These are phyloP conservation scores for Colletotrichum lini DNA, from an alignment of 2,329 filamentous ascomycete species.

Conservation along the genomic window DNA sequence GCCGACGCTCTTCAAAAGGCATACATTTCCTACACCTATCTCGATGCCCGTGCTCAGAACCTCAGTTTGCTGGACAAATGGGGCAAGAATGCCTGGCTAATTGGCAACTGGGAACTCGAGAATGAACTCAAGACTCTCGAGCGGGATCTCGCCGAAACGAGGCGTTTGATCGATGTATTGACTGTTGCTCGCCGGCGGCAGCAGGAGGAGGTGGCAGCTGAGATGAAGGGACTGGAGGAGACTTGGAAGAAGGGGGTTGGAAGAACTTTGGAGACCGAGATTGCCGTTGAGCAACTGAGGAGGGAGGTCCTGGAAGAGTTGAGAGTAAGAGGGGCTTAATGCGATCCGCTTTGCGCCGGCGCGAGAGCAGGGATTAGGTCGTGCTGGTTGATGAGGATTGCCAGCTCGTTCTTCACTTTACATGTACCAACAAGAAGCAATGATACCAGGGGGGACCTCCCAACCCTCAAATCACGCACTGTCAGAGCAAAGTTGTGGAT, in stretches of 20 bases:
- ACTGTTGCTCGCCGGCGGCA: slow-evolving; percentile 77
- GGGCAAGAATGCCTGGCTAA: slow-evolving; percentile 93
- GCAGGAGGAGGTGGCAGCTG: slow-evolving; percentile 80
- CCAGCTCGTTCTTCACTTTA: neutral
- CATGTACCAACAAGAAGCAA: slow-evolving; percentile 21
- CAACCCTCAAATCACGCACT: neutral
- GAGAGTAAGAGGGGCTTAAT: slow-evolving; percentile 45
- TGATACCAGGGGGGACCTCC: slow-evolving; percentile 21
- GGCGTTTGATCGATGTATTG: slow-evolving; percentile 79
- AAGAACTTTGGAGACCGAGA: slow-evolving; percentile 86
- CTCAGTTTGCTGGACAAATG: slow-evolving; percentile 83
- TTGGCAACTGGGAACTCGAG: slow-evolving; percentile 86
- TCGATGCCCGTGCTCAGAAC: slow-evolving; percentile 65
- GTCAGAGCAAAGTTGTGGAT: neutral
- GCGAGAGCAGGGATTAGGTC: neutral
- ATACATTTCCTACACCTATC: slow-evolving; percentile 66
- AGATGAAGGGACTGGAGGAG: slow-evolving; percentile 81
- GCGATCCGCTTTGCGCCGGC: neutral
- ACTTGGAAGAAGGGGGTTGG: slow-evolving; percentile 86
- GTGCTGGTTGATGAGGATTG: slow-evolving; percentile 1
- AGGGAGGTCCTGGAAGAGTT: slow-evolving; percentile 76
- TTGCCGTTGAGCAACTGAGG: slow-evolving; percentile 82
- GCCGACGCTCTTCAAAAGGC: slow-evolving; percentile 72
- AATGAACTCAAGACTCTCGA: slow-evolving; percentile 79
- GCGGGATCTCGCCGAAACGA: slow-evolving; percentile 78